Percentiles rank a stretch among this genome's conserved stretches.
Conservation (phyloP, 768 basidiomycete genomes). For the Pleurotus pulmonarius region DNA sequence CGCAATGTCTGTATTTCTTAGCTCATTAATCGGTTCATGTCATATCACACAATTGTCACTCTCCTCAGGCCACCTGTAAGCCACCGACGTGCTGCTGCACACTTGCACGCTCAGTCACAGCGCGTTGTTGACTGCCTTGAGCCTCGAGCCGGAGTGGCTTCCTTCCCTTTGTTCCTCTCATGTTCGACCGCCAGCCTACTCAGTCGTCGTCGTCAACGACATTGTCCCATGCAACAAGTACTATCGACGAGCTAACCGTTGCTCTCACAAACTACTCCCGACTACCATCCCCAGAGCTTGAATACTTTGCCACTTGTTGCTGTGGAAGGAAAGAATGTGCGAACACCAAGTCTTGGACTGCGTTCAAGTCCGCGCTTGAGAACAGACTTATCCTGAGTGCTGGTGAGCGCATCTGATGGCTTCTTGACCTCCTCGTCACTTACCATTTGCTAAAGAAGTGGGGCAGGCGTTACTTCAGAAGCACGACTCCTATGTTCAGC, state of each 20-base stretch:
- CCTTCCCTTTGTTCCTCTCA: neutral
- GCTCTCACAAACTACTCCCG: conserved; percentile 72
- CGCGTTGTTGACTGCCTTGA: neutral
- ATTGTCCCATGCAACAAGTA: conserved; percentile 49
- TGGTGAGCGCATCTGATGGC: conserved; percentile 47
- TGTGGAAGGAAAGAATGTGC: conserved; percentile 67
- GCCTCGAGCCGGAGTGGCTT: neutral
- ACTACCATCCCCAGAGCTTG: conserved; percentile 69
- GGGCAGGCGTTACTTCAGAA: conserved; percentile 84
- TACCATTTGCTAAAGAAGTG: conserved; percentile 54
- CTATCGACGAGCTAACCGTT: conserved; percentile 76
- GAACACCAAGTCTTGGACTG: conserved; percentile 57
- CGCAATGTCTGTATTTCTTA: neutral
- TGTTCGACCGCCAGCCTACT: conserved; percentile 5
- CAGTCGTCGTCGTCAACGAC: conserved; percentile 40
- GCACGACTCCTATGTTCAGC: conserved; percentile 82
- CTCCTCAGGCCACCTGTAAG: neutral
- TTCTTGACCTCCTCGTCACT: conserved; percentile 6
- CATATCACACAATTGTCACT: neutral
- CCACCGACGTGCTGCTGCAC: neutral
- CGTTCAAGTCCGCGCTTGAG: conserved; percentile 68
- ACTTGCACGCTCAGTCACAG: neutral
- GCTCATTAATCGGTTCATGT: neutral
- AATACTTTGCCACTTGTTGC: conserved; percentile 52
- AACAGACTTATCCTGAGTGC: conserved; percentile 79